Conservation (phyloP, 2,329 filamentous ascomycete genomes). For the Teratosphaeria zuluensis region DNA sequence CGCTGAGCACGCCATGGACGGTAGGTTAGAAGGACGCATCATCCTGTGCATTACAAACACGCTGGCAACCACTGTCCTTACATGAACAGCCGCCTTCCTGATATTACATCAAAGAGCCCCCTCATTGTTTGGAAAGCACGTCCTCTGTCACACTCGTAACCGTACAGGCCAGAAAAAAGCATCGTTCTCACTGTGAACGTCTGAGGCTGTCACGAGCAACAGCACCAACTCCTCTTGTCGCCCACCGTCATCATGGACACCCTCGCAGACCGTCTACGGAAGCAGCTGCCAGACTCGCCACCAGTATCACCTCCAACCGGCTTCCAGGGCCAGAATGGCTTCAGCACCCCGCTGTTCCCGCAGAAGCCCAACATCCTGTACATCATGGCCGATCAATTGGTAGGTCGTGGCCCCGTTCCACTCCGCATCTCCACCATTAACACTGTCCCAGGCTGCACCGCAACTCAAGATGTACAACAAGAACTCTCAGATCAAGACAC, state of each 20-base stretch:
- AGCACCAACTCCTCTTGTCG: not conserved
- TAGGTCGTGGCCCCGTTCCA: not conserved
- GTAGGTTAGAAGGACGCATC: not conserved
- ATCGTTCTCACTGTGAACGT: not conserved
- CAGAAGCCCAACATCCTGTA: conserved; percentile 68
- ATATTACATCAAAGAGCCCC: not conserved
- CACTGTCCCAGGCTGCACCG: conserved; percentile 53
- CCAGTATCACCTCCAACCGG: conserved; percentile 28
- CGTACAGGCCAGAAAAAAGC: no score
- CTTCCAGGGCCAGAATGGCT: conserved; percentile 29
- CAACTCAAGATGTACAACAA: conserved; percentile 87
- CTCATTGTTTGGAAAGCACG: not conserved
- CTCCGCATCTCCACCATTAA: not conserved
- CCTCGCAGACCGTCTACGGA: conserved; percentile 6
- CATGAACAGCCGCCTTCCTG: not conserved
- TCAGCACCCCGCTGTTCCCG: conserved; percentile 29
- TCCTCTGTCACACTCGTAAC: not conserved
- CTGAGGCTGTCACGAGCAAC: no score
- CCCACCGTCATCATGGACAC: not conserved
- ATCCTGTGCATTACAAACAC: not conserved
- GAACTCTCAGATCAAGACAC: conserved; percentile 81
- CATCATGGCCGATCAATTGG: conserved; percentile 92
- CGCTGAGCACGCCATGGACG: not conserved
- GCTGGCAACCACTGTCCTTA: not conserved
- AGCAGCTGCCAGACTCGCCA: conserved; percentile 24